A percentile compares a stretch with the other conserved stretches of the same genome.
These are phyloP conservation scores for Picea glauca DNA, from an alignment of 75 land plant genomes.

Conservation along the genomic window DNA sequence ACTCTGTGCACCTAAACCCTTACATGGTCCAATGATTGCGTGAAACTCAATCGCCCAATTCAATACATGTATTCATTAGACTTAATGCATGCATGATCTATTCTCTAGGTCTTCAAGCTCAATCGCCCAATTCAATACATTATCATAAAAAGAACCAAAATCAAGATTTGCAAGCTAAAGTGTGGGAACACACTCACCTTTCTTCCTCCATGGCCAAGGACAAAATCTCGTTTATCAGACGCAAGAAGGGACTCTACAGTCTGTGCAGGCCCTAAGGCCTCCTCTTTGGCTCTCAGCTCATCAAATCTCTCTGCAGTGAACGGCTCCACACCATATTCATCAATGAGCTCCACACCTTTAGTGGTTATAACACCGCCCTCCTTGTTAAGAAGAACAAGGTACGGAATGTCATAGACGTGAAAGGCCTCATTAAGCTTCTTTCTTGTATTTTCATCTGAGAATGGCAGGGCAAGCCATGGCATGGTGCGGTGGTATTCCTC, in stretches of 20 bases:
- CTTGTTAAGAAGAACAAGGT: slow-evolving; percentile 43
- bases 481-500: slow-evolving; percentile 52
- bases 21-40: too few relatives aligned
- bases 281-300: slow-evolving; percentile 28
- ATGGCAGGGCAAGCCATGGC: slow-evolving; percentile 84
- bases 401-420: slow-evolving; percentile 15
- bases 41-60: too few relatives aligned
- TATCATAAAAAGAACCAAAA: too few relatives aligned
- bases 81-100: too few relatives aligned
- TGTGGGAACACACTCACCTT: slow-evolving; percentile 22
- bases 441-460: slow-evolving; percentile 42
- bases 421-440: slow-evolving; percentile 28
- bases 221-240: slow-evolving; percentile 30
- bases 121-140: too few relatives aligned
- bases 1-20: too few relatives aligned
- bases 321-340: slow-evolving; percentile 46
- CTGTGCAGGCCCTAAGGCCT: slow-evolving; percentile 35
- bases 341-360: slow-evolving; percentile 29
- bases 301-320: slow-evolving; percentile 42
- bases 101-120: too few relatives aligned
- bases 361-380: slow-evolving; percentile 31
- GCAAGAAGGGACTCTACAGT: slow-evolving; percentile 43
- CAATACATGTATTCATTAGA: too few relatives aligned
- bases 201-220: slow-evolving; percentile 31
- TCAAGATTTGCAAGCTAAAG: neutral